Evolutionary conservation across 1,139 yeast species (phyloP), one percentile per base, ranked within the genome.

Genomic region (Blastobotrys indianensis): DNA sequence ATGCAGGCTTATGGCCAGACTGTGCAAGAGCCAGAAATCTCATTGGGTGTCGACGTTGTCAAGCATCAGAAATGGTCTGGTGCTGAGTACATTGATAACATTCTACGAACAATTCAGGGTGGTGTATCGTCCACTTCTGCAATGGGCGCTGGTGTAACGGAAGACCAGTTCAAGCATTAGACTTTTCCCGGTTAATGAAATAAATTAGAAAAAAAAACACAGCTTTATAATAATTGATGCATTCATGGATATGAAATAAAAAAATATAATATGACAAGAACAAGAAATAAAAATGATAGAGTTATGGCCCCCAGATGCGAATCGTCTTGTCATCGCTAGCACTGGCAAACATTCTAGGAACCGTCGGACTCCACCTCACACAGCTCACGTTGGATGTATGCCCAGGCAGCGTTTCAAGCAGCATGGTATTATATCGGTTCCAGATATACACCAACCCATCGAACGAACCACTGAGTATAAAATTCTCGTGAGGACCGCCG

Each of bases 1-100:
- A 90, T 90, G 98, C 85, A 82, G 72, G 97, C 97, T 13, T 90
- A 90, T 67, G 97, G 96, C 51, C 81, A 80, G 65, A 73, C 72
- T 57, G 84, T 90, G 51, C 98, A 90, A 73, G 80, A 82, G 56
- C 85, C 82, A 52, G 98, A 90, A 73, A 85, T 90, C 66, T 87
- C 82, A 62, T 75, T 75, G 54, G 94, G 88, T 56, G 96, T 88
- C 55, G 98, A 90, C 69, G 95, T 90, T 51, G 94, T 90, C 55
- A 90, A 88, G 76, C 98, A 90, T 72, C 98, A 90, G 72, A 87
- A 90, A 70, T 90, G 98, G 98, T 87, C 97, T 42, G 98, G 98
- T 65, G 98, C 98, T 36, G 95, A 86, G 69, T 92, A 88, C 74
- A 84, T 92, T 65, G 98, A 90, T 68, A 84, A 87, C 52, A 75